phyloP scores from a whole-genome alignment of 306 rosid species.

The Prunus campanulata region DNA sequence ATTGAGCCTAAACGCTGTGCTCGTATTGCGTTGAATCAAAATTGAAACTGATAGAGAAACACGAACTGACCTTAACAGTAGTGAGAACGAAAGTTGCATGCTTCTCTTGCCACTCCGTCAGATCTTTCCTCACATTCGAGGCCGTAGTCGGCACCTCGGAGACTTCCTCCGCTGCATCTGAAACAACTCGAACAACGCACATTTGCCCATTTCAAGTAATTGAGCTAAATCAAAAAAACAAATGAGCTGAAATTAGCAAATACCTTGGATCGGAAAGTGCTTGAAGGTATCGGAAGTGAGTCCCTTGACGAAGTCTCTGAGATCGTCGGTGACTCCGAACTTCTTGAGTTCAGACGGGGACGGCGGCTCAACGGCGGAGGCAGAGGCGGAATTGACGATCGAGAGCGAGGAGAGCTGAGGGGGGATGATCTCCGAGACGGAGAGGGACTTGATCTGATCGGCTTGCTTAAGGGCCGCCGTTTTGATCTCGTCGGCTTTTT shows the following conservation, averaged over 20 bases:
- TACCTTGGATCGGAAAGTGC: slow-evolving; percentile 80
- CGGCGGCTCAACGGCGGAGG: slow-evolving; percentile 20
- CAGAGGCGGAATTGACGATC: slow-evolving; percentile 24
- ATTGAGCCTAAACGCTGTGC: not conserved
- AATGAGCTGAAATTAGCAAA: not conserved
- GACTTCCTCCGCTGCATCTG: slow-evolving; percentile 68
- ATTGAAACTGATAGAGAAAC: not conserved
- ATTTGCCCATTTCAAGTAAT: slow-evolving; percentile 6
- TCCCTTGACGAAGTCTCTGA: slow-evolving; percentile 78
- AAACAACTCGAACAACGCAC: slow-evolving; percentile 25
- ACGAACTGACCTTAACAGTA: slow-evolving; percentile 67
- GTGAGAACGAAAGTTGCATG: slow-evolving; percentile 91
- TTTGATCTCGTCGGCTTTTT: slow-evolving; percentile 80
- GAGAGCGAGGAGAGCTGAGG: slow-evolving; percentile 58
- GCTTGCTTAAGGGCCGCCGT: slow-evolving; percentile 75
- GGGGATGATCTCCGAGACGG: slow-evolving; percentile 69
- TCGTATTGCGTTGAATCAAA: not conserved
- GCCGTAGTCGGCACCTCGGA: slow-evolving; percentile 48
- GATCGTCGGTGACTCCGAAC: slow-evolving; percentile 81
- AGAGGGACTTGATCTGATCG: slow-evolving; percentile 80
- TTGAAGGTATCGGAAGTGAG: slow-evolving; percentile 85
- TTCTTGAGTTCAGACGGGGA: slow-evolving; percentile 48
- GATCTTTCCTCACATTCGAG: slow-evolving; percentile 90
- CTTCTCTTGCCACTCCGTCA: slow-evolving; percentile 91
- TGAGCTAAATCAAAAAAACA: not conserved